These are phyloP conservation scores for Trichoderma koningiopsis DNA, from an alignment of 2,329 filamentous ascomycete species.

Conservation along the genomic window DNA sequence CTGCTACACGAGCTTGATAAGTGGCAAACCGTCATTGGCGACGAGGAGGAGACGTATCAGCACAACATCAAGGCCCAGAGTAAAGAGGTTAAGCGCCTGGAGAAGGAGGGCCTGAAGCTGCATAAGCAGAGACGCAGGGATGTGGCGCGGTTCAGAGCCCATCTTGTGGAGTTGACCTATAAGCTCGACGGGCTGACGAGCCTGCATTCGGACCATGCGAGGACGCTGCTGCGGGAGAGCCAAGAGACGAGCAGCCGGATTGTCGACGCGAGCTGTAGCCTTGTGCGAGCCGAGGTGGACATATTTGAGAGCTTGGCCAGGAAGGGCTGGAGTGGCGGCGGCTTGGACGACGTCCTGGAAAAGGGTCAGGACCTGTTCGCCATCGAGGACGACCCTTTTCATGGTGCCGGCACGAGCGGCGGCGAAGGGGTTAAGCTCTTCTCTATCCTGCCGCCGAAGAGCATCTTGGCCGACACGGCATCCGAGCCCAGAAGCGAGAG, in stretches of 20 bases:
- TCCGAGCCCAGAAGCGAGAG: conserved; percentile 51
- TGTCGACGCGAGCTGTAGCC: conserved; percentile 64
- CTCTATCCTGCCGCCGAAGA: conserved; percentile 65
- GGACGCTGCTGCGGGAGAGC: conserved; percentile 61
- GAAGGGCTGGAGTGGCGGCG: conserved; percentile 69
- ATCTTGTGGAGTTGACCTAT: conserved; percentile 64
- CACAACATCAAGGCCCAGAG: conserved; percentile 56
- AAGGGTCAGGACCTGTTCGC: conserved; percentile 65
- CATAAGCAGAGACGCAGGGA: conserved; percentile 62
- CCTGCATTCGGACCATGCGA: conserved; percentile 62
- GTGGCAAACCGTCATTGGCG: conserved; percentile 64
- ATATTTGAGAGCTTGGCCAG: conserved; percentile 68
- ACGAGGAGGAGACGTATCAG: conserved; percentile 64
- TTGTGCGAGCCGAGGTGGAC: conserved; percentile 69
- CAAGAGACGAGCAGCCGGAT: conserved; percentile 66
- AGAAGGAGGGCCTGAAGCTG: conserved; percentile 65
- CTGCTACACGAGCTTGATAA: conserved; percentile 69
- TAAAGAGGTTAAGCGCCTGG: conserved; percentile 63
- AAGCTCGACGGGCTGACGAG: conserved; percentile 64
- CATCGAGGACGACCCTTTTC: conserved; percentile 41
- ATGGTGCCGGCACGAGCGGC: conserved; percentile 39
- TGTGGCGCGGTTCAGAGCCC: conserved; percentile 62
- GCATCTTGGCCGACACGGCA: conserved; percentile 59
- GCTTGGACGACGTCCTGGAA: conserved; percentile 66
- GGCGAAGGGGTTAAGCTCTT: conserved; percentile 55